Conservation (phyloP, 1,284 basidiomycete species). For the Peniophora sp. region DNA sequence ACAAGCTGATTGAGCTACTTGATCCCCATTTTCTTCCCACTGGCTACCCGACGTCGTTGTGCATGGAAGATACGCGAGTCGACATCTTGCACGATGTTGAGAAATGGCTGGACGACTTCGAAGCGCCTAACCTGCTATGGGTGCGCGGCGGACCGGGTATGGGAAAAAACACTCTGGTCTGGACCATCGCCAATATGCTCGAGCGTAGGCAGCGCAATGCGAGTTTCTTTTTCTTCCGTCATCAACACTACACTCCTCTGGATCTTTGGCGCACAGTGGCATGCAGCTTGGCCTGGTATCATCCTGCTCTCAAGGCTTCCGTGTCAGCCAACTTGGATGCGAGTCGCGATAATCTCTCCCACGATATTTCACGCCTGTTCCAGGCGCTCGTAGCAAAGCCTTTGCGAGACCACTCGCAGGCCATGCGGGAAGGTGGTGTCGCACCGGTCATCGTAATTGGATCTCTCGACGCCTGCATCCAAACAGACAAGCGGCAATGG, state of each 20-base stretch:
- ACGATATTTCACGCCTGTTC: background rate
- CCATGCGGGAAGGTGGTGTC: background rate
- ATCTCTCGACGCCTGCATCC: constrained; percentile 6
- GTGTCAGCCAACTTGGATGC: background rate
- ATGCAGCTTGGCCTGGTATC: constrained; percentile 5
- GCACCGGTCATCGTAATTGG: constrained; percentile 8
- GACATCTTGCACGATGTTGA: background rate
- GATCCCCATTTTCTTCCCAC: background rate
- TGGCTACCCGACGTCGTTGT: background rate
- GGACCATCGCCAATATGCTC: constrained; percentile 5
- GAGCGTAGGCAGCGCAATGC: constrained; percentile 6
- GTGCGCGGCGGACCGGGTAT: constrained; percentile 8
- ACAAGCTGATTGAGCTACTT: background rate
- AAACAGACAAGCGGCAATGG: background rate
- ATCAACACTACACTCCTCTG: background rate
- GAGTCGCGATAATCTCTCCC: too few relatives aligned
- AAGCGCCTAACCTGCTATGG: constrained; percentile 7
- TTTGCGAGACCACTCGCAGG: background rate
- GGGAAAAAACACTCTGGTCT: constrained; percentile 7
- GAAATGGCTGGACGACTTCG: constrained; percentile 4
- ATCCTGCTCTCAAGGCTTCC: constrained; percentile 2
- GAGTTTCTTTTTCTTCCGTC: constrained; percentile 2
- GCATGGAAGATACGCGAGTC: background rate
- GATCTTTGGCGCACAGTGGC: constrained; percentile 5
- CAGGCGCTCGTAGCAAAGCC: constrained; percentile 5